Conservation (phyloP, 768 basidiomycete genomes). For the Kondoa malvinella region DNA sequence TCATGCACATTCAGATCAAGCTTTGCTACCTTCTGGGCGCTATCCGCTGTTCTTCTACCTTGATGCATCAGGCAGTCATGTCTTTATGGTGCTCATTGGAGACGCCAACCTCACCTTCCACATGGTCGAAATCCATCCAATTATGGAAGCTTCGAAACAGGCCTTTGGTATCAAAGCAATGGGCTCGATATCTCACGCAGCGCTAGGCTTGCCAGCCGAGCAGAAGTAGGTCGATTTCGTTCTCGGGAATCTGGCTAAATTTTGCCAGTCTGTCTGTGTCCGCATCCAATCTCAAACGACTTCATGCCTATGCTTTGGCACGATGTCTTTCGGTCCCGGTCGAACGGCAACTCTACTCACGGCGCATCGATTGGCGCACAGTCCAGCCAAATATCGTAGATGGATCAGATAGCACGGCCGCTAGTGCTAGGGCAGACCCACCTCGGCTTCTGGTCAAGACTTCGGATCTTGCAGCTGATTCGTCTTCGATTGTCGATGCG, state of each 20-base stretch:
- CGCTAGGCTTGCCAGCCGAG: background rate
- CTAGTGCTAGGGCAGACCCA: background rate
- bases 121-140: slow-evolving; percentile 41
- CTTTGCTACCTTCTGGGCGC: slow-evolving; percentile 46
- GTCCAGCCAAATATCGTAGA: slow-evolving; percentile 15
- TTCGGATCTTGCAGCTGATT: no score
- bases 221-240: background rate
- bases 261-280: no score
- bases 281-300: background rate
- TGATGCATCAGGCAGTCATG: slow-evolving; percentile 57
- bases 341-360: background rate
- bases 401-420: background rate
- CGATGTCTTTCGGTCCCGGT: background rate
- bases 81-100: slow-evolving; percentile 65
- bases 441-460: background rate
- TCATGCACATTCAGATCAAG: slow-evolving; percentile 36
- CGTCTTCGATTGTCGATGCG: no score
- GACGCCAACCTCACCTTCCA: slow-evolving; percentile 65
- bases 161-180: background rate
- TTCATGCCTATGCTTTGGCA: background rate
- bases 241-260: background rate
- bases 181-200: background rate
- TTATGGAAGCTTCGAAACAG: slow-evolving; percentile 8
- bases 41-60: slow-evolving; percentile 62
- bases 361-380: slow-evolving; percentile 13